A percentile compares a stretch with the other conserved stretches of the same genome.
These are phyloP conservation scores for Zymoseptoria crescenta DNA, from an alignment of 2,329 filamentous ascomycete species.

Conservation along the genomic window DNA sequence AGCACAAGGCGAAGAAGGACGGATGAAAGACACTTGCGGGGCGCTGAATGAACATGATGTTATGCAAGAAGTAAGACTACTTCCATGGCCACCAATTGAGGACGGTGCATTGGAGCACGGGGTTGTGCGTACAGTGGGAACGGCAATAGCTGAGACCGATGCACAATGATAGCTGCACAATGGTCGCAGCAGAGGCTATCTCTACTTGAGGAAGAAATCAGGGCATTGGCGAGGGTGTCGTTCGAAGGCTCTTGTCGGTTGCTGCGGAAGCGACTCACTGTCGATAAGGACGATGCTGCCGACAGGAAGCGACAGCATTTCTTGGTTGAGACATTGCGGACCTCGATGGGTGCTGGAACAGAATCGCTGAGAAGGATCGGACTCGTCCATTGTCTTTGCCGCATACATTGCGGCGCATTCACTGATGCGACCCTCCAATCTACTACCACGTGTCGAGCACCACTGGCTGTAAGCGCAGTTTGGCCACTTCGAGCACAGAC, in stretches of 20 bases:
- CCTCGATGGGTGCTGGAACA: background rate
- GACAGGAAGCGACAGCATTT: background rate
- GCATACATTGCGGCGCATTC: background rate
- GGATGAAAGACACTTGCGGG: slow-evolving; percentile 11
- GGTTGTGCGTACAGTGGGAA: too few relatives aligned
- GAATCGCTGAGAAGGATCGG: background rate
- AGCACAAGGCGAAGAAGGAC: slow-evolving; percentile 31
- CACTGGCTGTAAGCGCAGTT: too few relatives aligned
- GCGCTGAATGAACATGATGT: background rate
- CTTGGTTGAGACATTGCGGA: background rate
- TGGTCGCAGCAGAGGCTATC: too few relatives aligned
- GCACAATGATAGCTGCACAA: too few relatives aligned
- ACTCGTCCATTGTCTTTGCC: background rate
- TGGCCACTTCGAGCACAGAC: background rate
- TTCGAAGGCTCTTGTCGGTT: background rate
- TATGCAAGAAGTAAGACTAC: too few relatives aligned
- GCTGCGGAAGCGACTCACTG: background rate
- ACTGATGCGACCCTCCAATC: too few relatives aligned
- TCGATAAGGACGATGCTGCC: background rate
- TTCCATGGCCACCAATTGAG: too few relatives aligned
- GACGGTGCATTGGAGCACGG: too few relatives aligned
- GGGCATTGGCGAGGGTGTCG: background rate
- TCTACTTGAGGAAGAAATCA: background rate
- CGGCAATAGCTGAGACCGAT: too few relatives aligned
- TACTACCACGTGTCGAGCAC: too few relatives aligned